Evolutionary conservation across 345 rosid species (phyloP).

Genomic region (Ceriops zippeliana): DNA sequence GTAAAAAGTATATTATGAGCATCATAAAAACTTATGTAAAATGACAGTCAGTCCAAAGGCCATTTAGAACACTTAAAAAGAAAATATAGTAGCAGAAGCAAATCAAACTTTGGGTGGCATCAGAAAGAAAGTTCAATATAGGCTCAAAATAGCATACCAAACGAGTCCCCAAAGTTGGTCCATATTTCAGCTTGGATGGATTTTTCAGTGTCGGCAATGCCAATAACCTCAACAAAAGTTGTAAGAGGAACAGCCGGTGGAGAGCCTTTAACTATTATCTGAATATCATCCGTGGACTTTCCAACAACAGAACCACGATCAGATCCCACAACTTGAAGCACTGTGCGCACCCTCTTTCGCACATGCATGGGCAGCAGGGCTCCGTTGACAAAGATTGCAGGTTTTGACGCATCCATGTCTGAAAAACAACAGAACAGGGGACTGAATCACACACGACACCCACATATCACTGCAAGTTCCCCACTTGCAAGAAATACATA

Average conservation of each 20-base stretch:
- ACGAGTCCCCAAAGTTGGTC: constrained; percentile 71
- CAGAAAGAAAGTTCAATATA: not conserved
- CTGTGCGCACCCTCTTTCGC: constrained; percentile 67
- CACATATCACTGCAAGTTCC: not conserved
- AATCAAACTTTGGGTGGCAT: not conserved
- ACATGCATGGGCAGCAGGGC: constrained; percentile 47
- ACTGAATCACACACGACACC: not conserved
- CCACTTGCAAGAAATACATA: too few relatives aligned
- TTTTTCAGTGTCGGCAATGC: constrained; percentile 70
- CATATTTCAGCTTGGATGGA: constrained; percentile 61
- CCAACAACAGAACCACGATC: constrained; percentile 54
- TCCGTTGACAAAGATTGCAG: constrained; percentile 85
- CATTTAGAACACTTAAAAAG: not conserved
- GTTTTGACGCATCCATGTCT: constrained; percentile 70
- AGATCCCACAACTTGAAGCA: constrained; percentile 56
- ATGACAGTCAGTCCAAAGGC: not conserved
- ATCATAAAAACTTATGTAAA: too few relatives aligned
- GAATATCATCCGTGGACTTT: constrained; percentile 65
- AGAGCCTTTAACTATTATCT: constrained; percentile 57
- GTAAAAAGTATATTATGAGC: too few relatives aligned
- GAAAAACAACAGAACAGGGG: not conserved
- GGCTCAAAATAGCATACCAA: constrained; percentile 43
- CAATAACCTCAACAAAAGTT: constrained; percentile 73
- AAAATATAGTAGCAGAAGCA: not conserved
- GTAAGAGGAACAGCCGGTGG: constrained; percentile 47